phyloP scores from a whole-genome alignment of 257 asterid genomes.

The Solanum phureja region DNA sequence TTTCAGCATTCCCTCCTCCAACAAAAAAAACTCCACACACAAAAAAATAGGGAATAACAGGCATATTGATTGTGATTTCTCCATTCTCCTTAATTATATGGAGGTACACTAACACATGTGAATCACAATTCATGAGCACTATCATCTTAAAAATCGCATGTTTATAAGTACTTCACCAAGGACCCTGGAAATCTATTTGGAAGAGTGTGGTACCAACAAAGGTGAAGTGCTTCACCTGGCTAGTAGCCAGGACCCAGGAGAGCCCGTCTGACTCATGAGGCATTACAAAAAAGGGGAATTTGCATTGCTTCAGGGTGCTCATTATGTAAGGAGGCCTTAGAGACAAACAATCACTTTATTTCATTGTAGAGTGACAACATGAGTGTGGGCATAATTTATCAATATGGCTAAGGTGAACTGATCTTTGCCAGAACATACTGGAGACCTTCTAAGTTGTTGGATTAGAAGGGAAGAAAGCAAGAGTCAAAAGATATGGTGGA shows the following conservation, averaged over 20 bases:
- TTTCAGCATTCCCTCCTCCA: neutral
- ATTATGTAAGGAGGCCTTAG: neutral
- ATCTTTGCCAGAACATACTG: neutral
- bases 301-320: neutral
- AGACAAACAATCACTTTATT: neutral
- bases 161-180: neutral
- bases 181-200: neutral
- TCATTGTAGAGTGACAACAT: neutral
- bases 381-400: neutral
- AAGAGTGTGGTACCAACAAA: neutral
- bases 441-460: neutral
- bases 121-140: neutral
- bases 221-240: neutral
- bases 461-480: neutral
- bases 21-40: neutral
- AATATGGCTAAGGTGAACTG: neutral
- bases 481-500: neutral
- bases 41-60: neutral
- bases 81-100: neutral
- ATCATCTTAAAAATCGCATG: neutral
- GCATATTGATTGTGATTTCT: neutral
- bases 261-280: neutral
- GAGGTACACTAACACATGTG: neutral
- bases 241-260: neutral
- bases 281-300: neutral